Conservation (phyloP, 2,329 filamentous ascomycete species). For the Periconia macrospinosa region DNA sequence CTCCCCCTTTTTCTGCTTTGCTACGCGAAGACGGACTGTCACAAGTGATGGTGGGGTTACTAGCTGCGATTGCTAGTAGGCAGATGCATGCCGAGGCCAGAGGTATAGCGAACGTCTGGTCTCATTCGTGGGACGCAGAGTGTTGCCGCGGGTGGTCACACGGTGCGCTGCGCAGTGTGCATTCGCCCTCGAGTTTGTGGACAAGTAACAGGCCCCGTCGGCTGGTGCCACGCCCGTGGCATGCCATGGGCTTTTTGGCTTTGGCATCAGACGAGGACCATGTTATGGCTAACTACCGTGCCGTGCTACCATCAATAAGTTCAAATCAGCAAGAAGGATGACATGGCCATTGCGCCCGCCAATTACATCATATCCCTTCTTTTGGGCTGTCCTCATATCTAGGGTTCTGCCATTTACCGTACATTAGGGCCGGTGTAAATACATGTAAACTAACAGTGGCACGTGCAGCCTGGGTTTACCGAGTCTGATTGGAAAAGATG, state of each 20-base stretch:
- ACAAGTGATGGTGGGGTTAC: not conserved
- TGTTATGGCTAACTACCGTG: too few species aligned
- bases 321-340: not conserved
- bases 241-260: not conserved
- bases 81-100: not conserved
- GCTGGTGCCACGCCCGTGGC: too few species aligned
- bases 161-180: not conserved
- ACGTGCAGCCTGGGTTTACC: too few species aligned
- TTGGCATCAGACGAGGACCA: too few species aligned
- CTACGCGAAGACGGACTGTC: not conserved
- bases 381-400: not conserved
- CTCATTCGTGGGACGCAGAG: not conserved
- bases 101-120: not conserved
- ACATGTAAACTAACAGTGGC: too few species aligned
- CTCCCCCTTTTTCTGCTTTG: not conserved
- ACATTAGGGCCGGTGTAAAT: too few species aligned
- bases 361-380: conserved; percentile 3
- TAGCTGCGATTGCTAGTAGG: not conserved
- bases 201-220: too few species aligned
- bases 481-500: too few species aligned
- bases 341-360: not conserved
- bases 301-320: too few species aligned
- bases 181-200: too few species aligned
- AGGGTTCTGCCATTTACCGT: not conserved
- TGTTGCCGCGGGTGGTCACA: not conserved